Evolutionary conservation across 176 grass and related monocot species (phyloP), one percentile per base, ranked within the genome.

Genomic region (Zea luxurians): DNA sequence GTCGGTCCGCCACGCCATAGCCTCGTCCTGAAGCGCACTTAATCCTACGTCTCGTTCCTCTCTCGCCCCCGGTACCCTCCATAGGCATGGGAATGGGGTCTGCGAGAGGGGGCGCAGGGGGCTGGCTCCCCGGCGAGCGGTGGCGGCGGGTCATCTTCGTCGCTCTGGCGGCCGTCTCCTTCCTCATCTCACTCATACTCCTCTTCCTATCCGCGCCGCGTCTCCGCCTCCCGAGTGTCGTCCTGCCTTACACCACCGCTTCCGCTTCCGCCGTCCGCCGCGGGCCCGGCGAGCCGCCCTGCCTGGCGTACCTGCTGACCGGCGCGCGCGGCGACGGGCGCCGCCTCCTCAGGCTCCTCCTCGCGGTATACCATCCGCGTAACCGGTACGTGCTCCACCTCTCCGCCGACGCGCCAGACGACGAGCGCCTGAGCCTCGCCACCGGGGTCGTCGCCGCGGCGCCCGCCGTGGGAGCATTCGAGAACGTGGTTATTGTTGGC

Each of bases 331-430:
- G 91, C 3, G 94, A 97, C 27, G 78, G 81, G 1, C 37, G 13
- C 8, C 82, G 94, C 43, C 75, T 97, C 42, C 79, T 93, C 10
- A 83, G 94, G 17, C 87, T 94, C 15, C 85, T 97, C 12, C 87
- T 93, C 17, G 87, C 94, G 8, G 86, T 91, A 4, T 97, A 97
- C 87, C 91, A 97, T 70, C 94, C 94, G 4, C 88, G 85, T 44
- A 97, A 97, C 73, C 89, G 82, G 49, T 94, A 97, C 70, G 66
- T 97, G 18, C 80, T 97, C 73, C 91, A 93, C 70, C 83, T 94
- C 40, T 87, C 86, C 4, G 76, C 82, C 41, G 88, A 89, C 80
- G 83, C 90, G 50, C 76, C 90, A 53, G 82, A 83, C 37, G 59
- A 55, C 10, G 90, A 97, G 74, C 83, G 90, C 61, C 64, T 12